A percentile compares a stretch with the other conserved stretches of the same genome.
phyloP scores from a whole-genome alignment of 2,329 filamentous ascomycete genomes.

The Periconia sp. region DNA sequence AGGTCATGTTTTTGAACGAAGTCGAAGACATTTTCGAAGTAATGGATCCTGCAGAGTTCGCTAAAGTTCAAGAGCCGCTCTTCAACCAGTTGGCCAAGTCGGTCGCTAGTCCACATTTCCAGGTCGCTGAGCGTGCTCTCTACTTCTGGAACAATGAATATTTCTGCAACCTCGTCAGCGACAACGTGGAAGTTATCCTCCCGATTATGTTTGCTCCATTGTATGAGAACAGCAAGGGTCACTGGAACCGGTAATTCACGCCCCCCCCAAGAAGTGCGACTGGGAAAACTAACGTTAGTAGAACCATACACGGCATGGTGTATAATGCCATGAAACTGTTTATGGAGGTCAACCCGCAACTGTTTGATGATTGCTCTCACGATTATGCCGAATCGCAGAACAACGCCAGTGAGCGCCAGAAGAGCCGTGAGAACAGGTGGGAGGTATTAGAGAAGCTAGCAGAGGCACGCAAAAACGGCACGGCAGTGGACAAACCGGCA shows the following conservation, averaged over 20 bases:
- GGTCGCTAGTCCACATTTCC: constrained; percentile 96
- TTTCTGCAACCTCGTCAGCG: constrained; percentile 98
- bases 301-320: constrained; percentile 99
- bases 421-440: constrained; percentile 84
- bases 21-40: constrained; percentile 99
- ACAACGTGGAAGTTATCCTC: constrained; percentile 97
- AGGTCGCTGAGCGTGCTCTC: constrained; percentile 93
- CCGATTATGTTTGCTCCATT: constrained; percentile 99
- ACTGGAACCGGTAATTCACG: constrained; percentile 86
- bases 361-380: constrained; percentile 98
- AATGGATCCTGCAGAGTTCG: constrained; percentile 98
- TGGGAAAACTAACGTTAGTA: constrained; percentile 44
- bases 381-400: constrained; percentile 98
- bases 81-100: constrained; percentile 98
- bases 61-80: constrained; percentile 95
- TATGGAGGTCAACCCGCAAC: constrained; percentile 98
- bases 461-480: constrained; percentile 63
- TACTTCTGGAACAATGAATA: constrained; percentile 99
- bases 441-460: constrained; percentile 81
- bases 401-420: constrained; percentile 81
- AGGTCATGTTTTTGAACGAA: constrained; percentile 99
- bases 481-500: constrained; percentile 28
- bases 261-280: too few relatives aligned
- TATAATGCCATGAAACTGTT: constrained; percentile 99
- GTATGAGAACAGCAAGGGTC: constrained; percentile 98